Evolutionary conservation across 805 yeast genomes (phyloP).

Genomic region (Candida multigemmis): DNA sequence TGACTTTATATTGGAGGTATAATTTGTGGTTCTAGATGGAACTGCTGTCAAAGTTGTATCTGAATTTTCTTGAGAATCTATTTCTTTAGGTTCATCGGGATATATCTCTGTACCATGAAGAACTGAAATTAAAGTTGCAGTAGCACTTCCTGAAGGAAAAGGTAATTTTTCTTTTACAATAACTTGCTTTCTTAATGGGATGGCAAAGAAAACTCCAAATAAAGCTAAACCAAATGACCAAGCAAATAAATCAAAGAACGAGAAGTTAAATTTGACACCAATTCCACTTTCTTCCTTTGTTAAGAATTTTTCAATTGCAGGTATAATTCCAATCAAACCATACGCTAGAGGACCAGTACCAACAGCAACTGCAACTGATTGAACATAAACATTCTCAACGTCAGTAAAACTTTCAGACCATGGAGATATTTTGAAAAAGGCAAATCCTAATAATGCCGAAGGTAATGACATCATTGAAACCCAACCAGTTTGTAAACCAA

Average conservation of each 20-base stretch:
- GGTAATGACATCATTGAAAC: constrained; percentile 98
- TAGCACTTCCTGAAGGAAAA: constrained; percentile 94
- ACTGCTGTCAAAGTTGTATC: neutral
- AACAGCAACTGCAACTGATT: constrained; percentile 90
- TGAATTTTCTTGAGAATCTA: constrained; percentile 1
- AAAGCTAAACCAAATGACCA: constrained; percentile 89
- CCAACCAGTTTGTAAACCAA: constrained; percentile 98
- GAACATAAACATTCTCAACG: constrained; percentile 90
- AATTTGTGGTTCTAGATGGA: constrained; percentile 10
- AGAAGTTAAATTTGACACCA: constrained; percentile 23
- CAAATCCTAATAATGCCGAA: constrained; percentile 80
- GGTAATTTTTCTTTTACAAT: constrained; percentile 80
- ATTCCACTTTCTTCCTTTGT: constrained; percentile 72
- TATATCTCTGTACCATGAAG: constrained; percentile 61
- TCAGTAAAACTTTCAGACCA: constrained; percentile 47
- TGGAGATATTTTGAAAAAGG: constrained; percentile 60
- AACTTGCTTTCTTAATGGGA: constrained; percentile 79
- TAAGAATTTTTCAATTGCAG: constrained; percentile 87
- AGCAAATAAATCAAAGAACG: constrained; percentile 46
- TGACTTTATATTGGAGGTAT: constrained; percentile 51
- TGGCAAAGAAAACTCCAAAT: constrained; percentile 93
- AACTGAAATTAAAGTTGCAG: constrained; percentile 87
- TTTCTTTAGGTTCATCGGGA: constrained; percentile 15
- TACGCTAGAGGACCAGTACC: constrained; percentile 97
- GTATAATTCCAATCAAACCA: constrained; percentile 91